Conservation (phyloP, 768 basidiomycete genomes). For the Galerina marginata region DNA sequence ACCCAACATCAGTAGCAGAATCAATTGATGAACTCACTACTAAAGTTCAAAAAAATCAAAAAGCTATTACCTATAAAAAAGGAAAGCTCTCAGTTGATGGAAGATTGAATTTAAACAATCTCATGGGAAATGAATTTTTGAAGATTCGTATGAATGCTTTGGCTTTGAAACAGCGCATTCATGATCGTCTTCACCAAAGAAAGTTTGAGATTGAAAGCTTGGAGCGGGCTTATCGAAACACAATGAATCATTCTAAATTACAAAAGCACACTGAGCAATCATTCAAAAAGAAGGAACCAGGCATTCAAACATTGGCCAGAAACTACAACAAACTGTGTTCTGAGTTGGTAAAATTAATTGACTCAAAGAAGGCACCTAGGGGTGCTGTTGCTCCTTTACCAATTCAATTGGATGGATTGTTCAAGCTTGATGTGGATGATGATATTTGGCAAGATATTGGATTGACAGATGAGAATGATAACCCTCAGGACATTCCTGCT, state of each 20-base stretch:
- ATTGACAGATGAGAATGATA: conserved; percentile 23
- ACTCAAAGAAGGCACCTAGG: conserved; percentile 23
- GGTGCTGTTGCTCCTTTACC: conserved; percentile 25
- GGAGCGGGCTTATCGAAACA: conserved; percentile 23
- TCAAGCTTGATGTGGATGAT: conserved; percentile 40
- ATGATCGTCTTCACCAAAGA: conserved; percentile 24
- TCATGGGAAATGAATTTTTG: conserved; percentile 19
- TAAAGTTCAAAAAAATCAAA: neutral
- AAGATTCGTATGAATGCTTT: conserved; percentile 24
- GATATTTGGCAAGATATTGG: conserved; percentile 41
- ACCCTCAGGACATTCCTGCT: conserved; percentile 4
- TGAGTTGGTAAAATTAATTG: conserved; percentile 25
- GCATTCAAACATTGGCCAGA: neutral
- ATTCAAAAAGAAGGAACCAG: conserved; percentile 20
- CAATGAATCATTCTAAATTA: conserved; percentile 29
- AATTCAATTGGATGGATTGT: conserved; percentile 30
- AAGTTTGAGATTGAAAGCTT: conserved; percentile 26
- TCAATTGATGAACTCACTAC: neutral
- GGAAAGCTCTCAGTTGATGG: conserved; percentile 10
- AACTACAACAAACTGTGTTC: conserved; percentile 11
- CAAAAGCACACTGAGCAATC: conserved; percentile 1
- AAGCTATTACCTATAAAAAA: conserved; percentile 1
- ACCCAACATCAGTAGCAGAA: conserved; percentile 21
- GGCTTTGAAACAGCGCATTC: conserved; percentile 27
- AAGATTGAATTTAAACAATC: conserved; percentile 2